Percentiles rank a stretch among this genome's conserved stretches.
Evolutionary conservation across 495 filamentous ascomycete genomes (phyloP).

Genomic region (Rusavskia elegans): DNA sequence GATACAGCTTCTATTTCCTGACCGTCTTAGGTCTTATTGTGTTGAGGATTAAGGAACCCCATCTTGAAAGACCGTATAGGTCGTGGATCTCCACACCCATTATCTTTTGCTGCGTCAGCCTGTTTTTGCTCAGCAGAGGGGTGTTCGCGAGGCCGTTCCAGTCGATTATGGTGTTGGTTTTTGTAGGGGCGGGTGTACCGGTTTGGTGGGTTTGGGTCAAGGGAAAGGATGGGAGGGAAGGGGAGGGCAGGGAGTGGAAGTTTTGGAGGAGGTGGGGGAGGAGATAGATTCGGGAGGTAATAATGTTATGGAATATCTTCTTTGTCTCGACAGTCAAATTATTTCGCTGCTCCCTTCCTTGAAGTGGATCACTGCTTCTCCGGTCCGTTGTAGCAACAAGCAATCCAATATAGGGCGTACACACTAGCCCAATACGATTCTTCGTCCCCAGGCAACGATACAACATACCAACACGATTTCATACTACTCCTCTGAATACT

Average conservation of each 20-base stretch:
- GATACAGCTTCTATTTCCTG: slow-evolving; percentile 92
- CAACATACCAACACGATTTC: no score
- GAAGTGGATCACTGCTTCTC: no score
- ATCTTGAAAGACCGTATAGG: slow-evolving; percentile 74
- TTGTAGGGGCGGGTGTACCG: slow-evolving; percentile 68
- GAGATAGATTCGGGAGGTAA: slow-evolving; percentile 2
- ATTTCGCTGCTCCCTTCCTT: no score
- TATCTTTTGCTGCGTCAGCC: slow-evolving; percentile 92
- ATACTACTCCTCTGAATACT: no score
- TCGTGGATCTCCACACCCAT: slow-evolving; percentile 96
- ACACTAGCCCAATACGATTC: no score
- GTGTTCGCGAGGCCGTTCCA: slow-evolving; percentile 83
- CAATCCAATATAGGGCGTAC: no score
- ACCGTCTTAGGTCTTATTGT: slow-evolving; percentile 90
- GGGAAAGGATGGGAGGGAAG: slow-evolving; percentile 29
- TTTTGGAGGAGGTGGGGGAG: slow-evolving; percentile 37
- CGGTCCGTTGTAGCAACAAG: no score
- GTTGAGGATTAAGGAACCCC: slow-evolving; percentile 73
- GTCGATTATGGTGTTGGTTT: slow-evolving; percentile 69
- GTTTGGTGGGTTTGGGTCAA: slow-evolving; percentile 79
- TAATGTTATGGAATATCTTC: neutral
- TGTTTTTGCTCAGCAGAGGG: slow-evolving; percentile 78
- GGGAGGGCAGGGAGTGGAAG: slow-evolving; percentile 37
- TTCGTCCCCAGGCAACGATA: no score
- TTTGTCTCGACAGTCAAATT: neutral